A percentile compares a stretch with the other conserved stretches of the same genome.
These are phyloP conservation scores for Aureobasidium sp. DNA, from an alignment of 2,329 filamentous ascomycete genomes.

Conservation along the genomic window DNA sequence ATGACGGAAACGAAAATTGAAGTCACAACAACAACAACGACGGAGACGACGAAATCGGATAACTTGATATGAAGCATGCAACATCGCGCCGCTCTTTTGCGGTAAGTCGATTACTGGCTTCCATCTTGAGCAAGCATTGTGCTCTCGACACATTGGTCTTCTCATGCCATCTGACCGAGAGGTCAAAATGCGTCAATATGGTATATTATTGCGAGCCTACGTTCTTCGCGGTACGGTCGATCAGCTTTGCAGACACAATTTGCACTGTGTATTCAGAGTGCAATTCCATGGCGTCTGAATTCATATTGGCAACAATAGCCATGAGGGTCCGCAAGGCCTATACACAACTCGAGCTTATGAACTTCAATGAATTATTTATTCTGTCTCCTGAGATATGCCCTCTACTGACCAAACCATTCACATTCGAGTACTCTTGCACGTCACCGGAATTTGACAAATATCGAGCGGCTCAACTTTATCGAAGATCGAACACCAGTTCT, in stretches of 20 bases:
- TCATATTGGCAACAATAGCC: neutral
- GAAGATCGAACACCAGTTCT: neutral
- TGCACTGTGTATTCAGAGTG: too few relatives aligned
- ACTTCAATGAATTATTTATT: neutral
- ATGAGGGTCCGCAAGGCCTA: neutral
- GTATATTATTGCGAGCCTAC: too few relatives aligned
- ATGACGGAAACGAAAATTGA: too few relatives aligned
- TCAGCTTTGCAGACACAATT: too few relatives aligned
- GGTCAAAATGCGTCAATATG: neutral
- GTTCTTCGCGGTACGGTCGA: too few relatives aligned
- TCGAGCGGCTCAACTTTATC: constrained; percentile 1
- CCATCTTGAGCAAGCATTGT: neutral
- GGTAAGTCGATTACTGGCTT: neutral
- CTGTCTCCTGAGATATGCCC: neutral
- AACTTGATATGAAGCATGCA: neutral
- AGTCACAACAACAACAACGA: too few relatives aligned
- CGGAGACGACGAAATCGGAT: neutral
- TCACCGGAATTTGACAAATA: neutral
- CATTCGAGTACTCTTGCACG: neutral
- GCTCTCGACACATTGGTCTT: neutral
- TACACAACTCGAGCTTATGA: neutral
- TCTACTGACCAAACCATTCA: neutral
- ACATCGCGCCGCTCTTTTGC: neutral
- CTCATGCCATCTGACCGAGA: neutral
- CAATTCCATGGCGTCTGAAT: too few relatives aligned